Base-by-base conservation (phyloP, 768 basidiomycete species). In the Suillus subaureus region DNA sequence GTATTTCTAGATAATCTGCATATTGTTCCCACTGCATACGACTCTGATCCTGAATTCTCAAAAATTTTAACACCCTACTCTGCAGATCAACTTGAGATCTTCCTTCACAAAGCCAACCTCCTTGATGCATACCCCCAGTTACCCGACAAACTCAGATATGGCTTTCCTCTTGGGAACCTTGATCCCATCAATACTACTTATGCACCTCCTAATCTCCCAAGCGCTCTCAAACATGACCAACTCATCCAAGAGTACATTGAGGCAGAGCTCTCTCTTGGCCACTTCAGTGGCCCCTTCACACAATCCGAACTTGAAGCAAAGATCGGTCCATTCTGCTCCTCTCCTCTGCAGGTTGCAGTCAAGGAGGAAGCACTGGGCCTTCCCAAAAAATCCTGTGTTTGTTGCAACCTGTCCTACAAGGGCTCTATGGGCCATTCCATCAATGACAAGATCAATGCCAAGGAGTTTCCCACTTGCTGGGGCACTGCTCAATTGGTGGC, bases 81-180 rank as follows among this genome's bases (percentile, higher is more conserved):
- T 1, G 23, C 55, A 2, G 37, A 31, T 26, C 28, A 56, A 18
- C 37, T 56, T n/a, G 23, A 56, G 9, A 9, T 28, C 37, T 56
- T 56, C 12, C 55, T 56, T 26, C 26, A 5, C 0, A 31, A 56
- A 1, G 55, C 55, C 4, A 56, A 56, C 6, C 26, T 28, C 31
- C 28, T 56, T 31, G 55, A 56, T 6, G 3, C 0, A 18, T 56
- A 56, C 5, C 55, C 4, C 1, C 28, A 56, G 37, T 12, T 56
- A 8, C 55, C 55, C 5, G 16, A 18, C 5, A 56, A 68, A 37
- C 64, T 69, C n/a, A 18, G 31, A 18, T 37, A 40, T 23, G 63
- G 68, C 18, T 67, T 65, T 1, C 68, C 68, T 8, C 66, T 68
- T 9, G 67, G 67, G 8, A 49, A 66, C 6, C 65, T 64, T 3